Evolutionary conservation across 257 asterid species (phyloP).

Genomic region (Solanum dulcamara): DNA sequence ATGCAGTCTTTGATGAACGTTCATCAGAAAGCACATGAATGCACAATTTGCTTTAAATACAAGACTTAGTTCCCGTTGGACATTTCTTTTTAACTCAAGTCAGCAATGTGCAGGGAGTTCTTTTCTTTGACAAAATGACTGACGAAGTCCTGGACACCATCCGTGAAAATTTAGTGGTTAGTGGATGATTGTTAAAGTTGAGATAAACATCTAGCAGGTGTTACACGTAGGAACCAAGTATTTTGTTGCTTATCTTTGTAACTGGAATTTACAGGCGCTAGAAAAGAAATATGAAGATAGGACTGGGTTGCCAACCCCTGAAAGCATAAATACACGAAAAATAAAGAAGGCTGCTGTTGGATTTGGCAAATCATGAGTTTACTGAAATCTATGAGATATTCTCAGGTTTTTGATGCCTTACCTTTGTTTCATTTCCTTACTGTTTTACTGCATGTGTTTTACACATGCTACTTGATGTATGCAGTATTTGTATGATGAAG

Average conservation of each 20-base stretch:
- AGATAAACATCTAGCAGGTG: neutral
- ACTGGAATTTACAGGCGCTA: constrained; percentile 40
- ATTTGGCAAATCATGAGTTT: constrained; percentile 61
- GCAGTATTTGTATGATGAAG: neutral
- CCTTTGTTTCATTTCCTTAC: neutral
- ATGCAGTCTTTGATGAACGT: neutral
- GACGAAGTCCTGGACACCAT: constrained; percentile 72
- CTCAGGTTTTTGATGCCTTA: neutral
- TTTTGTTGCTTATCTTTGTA: neutral
- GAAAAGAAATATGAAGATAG: constrained; percentile 72
- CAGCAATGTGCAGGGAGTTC: constrained; percentile 63
- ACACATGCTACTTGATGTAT: neutral
- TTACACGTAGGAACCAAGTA: neutral
- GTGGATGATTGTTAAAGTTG: constrained; percentile 1
- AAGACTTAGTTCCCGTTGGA: neutral
- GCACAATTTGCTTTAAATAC: neutral
- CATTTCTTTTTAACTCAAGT: neutral
- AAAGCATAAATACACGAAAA: constrained; percentile 39
- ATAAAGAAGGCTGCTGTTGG: constrained; percentile 59
- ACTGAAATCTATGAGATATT: neutral
- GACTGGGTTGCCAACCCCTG: constrained; percentile 85
- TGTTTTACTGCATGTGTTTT: constrained; percentile 7
- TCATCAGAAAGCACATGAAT: neutral
- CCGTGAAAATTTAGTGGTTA: constrained; percentile 59
- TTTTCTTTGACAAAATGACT: constrained; percentile 76